Percentiles rank a stretch among this genome's conserved stretches.
Conservation (phyloP, 148 eudicot genomes). For the Gaultheria prostrata region DNA sequence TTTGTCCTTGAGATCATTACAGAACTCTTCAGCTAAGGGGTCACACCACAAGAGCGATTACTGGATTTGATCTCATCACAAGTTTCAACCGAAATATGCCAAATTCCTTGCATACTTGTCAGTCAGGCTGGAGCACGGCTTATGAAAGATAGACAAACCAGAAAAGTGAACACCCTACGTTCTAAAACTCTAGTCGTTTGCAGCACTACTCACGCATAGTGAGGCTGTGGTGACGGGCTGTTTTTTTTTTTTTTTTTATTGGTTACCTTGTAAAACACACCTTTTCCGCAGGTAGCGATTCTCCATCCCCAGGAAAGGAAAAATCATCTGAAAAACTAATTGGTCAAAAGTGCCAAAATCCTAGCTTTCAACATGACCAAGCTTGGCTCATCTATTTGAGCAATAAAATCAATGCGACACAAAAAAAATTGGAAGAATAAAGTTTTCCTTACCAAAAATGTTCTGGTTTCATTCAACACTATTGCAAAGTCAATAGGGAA, state of each 20-base stretch:
- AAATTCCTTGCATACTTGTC: neutral
- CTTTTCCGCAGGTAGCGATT: too few species aligned
- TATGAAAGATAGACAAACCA: neutral
- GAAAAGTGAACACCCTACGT: neutral
- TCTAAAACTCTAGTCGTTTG: too few species aligned
- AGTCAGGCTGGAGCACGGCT: neutral
- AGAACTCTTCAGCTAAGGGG: slow-evolving; percentile 2
- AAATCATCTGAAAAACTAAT: too few species aligned
- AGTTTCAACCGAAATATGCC: neutral
- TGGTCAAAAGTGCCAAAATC: too few species aligned
- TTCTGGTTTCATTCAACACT: neutral
- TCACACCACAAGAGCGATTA: neutral
- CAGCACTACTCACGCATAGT: too few species aligned
- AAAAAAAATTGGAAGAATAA: neutral
- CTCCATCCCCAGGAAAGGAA: too few species aligned
- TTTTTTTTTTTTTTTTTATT: too few species aligned
- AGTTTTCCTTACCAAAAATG: neutral
- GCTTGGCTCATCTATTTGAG: neutral
- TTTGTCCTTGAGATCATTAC: neutral
- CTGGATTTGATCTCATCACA: neutral
- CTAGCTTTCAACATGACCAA: neutral
- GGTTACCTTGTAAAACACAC: too few species aligned
- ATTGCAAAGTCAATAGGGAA: neutral
- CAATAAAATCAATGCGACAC: neutral
- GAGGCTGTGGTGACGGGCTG: too few species aligned